These are phyloP conservation scores for Pseudoscleropodium purum DNA, from an alignment of 225 moss, liverwort and hornwort genomes.

Conservation along the genomic window DNA sequence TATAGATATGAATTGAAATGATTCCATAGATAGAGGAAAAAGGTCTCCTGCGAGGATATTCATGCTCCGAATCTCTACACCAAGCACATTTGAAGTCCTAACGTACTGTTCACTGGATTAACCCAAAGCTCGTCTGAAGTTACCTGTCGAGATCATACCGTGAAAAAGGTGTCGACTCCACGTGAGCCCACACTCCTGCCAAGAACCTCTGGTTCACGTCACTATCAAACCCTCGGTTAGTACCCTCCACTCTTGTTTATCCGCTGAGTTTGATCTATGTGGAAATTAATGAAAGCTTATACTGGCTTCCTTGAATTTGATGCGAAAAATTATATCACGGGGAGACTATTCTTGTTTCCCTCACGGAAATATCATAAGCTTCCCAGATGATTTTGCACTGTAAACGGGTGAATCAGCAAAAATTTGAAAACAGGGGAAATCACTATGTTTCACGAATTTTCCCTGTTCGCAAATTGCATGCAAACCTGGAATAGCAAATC, in stretches of 20 bases:
- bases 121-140: conserved; percentile 13
- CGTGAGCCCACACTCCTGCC: background rate
- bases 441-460: background rate
- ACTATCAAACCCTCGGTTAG: background rate
- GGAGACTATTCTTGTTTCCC: background rate
- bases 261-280: background rate
- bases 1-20: background rate
- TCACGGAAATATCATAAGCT: background rate
- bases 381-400: background rate
- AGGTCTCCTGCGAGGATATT: conserved; percentile 2
- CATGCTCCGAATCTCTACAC: conserved; percentile 29
- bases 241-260: background rate
- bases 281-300: background rate
- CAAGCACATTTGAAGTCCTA: conserved; percentile 41
- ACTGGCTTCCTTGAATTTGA: background rate
- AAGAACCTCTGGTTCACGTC: background rate
- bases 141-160: background rate
- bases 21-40: conserved; percentile 15
- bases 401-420: background rate
- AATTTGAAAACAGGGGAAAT: background rate
- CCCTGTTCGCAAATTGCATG: background rate
- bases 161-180: background rate
- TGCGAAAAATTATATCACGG: background rate
- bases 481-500: background rate
- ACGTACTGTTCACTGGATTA: conserved; percentile 31